phyloP scores from a whole-genome alignment of 2,329 filamentous ascomycete genomes.

The Trichoderma polysporum region DNA sequence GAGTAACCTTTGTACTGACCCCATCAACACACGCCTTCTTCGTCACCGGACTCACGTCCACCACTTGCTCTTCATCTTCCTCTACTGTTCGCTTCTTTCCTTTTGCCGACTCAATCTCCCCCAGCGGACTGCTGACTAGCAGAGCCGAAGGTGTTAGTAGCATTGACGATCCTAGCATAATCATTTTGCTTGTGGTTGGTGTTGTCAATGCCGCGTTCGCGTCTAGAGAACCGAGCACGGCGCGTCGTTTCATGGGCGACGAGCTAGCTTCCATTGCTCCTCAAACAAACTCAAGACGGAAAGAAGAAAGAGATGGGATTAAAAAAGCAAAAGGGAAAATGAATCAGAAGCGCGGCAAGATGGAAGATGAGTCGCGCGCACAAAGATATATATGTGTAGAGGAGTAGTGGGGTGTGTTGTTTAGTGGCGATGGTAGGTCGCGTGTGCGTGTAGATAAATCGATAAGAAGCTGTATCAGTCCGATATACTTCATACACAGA shows the following conservation, averaged over 20 bases:
- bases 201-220: conserved; percentile 39
- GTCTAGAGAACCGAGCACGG: conserved; percentile 48
- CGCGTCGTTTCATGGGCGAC: conserved; percentile 49
- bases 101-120: conserved; percentile 24
- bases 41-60: conserved; percentile 26
- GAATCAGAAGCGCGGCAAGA: conserved; percentile 23
- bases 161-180: background rate
- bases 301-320: background rate
- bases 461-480: background rate
- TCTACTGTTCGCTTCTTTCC: conserved; percentile 32
- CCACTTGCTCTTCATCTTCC: conserved; percentile 29
- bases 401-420: background rate
- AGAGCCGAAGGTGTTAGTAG: conserved; percentile 7
- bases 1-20: conserved; percentile 26
- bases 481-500: background rate
- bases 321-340: background rate
- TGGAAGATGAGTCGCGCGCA: conserved; percentile 19
- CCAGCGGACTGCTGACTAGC: conserved; percentile 26
- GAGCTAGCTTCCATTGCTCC: conserved; percentile 23
- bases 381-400: background rate
- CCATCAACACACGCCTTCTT: conserved; percentile 40
- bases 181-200: conserved; percentile 1
- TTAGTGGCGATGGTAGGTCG: background rate
- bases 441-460: background rate
- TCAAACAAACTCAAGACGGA: background rate